phyloP scores from a whole-genome alignment of 2,329 filamentous ascomycete species.

The Raffaelea arxii region DNA sequence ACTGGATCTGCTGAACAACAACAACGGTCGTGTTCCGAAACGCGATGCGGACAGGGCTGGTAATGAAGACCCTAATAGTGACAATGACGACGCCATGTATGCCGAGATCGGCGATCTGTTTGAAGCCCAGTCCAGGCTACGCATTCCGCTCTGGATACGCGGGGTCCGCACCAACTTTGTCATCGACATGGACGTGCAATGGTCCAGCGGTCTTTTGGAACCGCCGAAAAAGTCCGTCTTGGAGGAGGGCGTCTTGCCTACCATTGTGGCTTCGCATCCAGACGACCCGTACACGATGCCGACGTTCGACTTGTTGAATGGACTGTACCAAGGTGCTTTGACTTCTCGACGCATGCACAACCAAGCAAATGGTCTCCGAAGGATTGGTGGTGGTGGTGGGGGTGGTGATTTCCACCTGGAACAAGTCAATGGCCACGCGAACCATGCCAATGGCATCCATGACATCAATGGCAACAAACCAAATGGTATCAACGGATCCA shows the following conservation, averaged over 20 bases:
- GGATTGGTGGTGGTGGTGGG: too few relatives aligned
- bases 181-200: slow-evolving; percentile 38
- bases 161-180: slow-evolving; percentile 30
- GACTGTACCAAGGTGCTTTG: too few relatives aligned
- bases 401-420: too few relatives aligned
- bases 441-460: neutral
- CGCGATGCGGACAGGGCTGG: too few relatives aligned
- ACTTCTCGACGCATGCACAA: too few relatives aligned
- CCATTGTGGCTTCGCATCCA: slow-evolving; percentile 31
- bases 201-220: slow-evolving; percentile 30
- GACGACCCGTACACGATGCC: slow-evolving; percentile 16
- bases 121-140: slow-evolving; percentile 22
- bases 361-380: too few relatives aligned
- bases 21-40: slow-evolving; percentile 4
- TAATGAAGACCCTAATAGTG: too few relatives aligned
- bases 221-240: slow-evolving; percentile 20
- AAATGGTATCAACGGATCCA: too few relatives aligned
- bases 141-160: slow-evolving; percentile 23
- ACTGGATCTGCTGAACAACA: slow-evolving; percentile 25
- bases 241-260: slow-evolving; percentile 33
- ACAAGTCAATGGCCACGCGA: neutral
- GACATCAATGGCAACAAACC: neutral
- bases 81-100: slow-evolving; percentile 24
- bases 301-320: neutral
- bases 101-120: slow-evolving; percentile 32